Conservation (phyloP, 2,329 filamentous ascomycete species). For the Trichoderma atrobrunneum region DNA sequence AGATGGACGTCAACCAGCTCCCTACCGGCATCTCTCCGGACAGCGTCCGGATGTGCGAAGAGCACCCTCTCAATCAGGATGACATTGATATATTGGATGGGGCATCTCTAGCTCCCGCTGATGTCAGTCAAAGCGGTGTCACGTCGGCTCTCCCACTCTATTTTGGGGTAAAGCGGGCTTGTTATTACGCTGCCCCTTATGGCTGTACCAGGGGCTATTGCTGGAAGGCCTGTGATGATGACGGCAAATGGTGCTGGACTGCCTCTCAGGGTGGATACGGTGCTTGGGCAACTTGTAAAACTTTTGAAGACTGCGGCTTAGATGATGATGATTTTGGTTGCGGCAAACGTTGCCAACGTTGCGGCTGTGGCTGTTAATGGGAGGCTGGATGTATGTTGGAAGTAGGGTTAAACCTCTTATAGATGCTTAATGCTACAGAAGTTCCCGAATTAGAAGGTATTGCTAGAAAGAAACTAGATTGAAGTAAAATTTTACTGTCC, state of each 20-base stretch:
- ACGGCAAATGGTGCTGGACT: neutral
- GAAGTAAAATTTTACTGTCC: neutral
- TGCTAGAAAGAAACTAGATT: neutral
- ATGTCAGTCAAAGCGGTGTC: neutral
- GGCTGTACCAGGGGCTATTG: neutral
- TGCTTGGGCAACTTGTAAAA: neutral
- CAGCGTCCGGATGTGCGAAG: neutral
- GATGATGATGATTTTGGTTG: neutral
- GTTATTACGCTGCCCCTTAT: neutral
- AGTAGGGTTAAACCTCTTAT: neutral
- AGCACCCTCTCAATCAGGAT: neutral
- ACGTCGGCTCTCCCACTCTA: neutral
- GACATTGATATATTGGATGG: neutral
- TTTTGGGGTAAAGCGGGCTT: neutral
- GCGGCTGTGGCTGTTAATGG: neutral
- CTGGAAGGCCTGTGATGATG: neutral
- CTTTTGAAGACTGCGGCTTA: neutral
- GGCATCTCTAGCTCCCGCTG: neutral
- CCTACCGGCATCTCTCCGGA: neutral
- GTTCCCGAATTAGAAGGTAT: neutral
- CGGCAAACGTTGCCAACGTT: neutral
- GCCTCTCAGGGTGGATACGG: neutral
- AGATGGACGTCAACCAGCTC: neutral
- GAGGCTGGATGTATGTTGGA: neutral
- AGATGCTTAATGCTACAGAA: neutral